Percentiles rank a stretch among this genome's conserved stretches.
These are phyloP conservation scores for Coniochaeta ligniaria DNA, from an alignment of 2,329 filamentous ascomycete genomes.

Conservation along the genomic window DNA sequence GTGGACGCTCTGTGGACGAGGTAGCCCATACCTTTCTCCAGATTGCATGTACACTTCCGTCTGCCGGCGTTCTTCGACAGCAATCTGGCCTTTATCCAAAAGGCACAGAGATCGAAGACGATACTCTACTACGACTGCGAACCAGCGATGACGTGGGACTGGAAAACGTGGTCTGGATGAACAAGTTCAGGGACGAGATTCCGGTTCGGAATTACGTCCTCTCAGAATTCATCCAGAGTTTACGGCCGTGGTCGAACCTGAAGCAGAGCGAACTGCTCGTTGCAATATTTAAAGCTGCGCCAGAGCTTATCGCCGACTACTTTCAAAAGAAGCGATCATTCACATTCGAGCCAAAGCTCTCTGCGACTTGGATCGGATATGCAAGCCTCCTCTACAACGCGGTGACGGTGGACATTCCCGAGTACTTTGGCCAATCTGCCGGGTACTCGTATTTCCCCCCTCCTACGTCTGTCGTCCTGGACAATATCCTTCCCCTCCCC, in stretches of 20 bases:
- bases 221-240: conserved; percentile 67
- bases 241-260: conserved; percentile 76
- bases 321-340: conserved; percentile 76
- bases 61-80: conserved; percentile 66
- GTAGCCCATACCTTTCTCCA: conserved; percentile 70
- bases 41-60: conserved; percentile 64
- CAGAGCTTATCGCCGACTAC: conserved; percentile 83
- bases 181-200: conserved; percentile 57
- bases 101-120: conserved; percentile 52
- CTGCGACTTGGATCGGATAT: conserved; percentile 91
- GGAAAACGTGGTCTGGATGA: conserved; percentile 63
- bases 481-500: conserved; percentile 79
- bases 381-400: conserved; percentile 80
- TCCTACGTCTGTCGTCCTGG: conserved; percentile 69
- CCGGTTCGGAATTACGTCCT: conserved; percentile 75
- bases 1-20: conserved; percentile 50
- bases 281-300: conserved; percentile 70
- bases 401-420: conserved; percentile 67
- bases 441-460: conserved; percentile 64
- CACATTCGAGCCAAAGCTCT: conserved; percentile 83
- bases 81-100: conserved; percentile 82
- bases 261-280: conserved; percentile 77
- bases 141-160: conserved; percentile 53
- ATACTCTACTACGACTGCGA: conserved; percentile 26
- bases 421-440: conserved; percentile 60